phyloP scores from a whole-genome alignment of 176 grass and related monocot species.

The Poa annua region DNA sequence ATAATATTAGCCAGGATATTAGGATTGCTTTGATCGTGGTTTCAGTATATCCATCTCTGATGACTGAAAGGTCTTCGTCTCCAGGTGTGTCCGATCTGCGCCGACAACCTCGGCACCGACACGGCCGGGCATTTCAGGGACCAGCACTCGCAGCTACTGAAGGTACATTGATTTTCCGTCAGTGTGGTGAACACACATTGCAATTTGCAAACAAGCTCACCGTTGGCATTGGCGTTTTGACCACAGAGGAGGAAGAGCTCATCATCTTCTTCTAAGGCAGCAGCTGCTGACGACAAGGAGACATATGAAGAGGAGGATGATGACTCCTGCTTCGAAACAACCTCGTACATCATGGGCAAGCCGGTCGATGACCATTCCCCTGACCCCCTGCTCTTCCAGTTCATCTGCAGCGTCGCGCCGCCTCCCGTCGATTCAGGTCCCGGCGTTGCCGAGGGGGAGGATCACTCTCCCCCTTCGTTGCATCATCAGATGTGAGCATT shows the following conservation, averaged over 20 bases:
- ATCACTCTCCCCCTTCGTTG: neutral
- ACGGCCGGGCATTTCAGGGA: conserved; percentile 55
- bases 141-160: conserved; percentile 50
- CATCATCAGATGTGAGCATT: conserved; percentile 45
- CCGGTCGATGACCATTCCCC: conserved; percentile 27
- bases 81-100: conserved; percentile 71
- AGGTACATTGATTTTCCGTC: conserved; percentile 29
- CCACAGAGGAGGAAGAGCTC: conserved; percentile 61
- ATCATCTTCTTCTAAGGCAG: conserved; percentile 40
- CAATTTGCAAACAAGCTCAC: neutral
- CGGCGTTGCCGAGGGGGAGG: neutral
- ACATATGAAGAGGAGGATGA: conserved; percentile 27
- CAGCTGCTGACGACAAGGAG: conserved; percentile 31
- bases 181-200: neutral
- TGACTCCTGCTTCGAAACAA: conserved; percentile 25
- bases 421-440: neutral
- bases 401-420: conserved; percentile 43
- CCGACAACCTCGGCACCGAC: conserved; percentile 54
- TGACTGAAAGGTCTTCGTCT: neutral
- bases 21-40: neutral
- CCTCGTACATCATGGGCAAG: neutral
- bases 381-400: conserved; percentile 59
- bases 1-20: no score
- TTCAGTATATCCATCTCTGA: neutral
- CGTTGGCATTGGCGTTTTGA: neutral